Base-by-base conservation (phyloP, 2,329 filamentous ascomycete species). In the Teratosphaeria epicoccoides region DNA sequence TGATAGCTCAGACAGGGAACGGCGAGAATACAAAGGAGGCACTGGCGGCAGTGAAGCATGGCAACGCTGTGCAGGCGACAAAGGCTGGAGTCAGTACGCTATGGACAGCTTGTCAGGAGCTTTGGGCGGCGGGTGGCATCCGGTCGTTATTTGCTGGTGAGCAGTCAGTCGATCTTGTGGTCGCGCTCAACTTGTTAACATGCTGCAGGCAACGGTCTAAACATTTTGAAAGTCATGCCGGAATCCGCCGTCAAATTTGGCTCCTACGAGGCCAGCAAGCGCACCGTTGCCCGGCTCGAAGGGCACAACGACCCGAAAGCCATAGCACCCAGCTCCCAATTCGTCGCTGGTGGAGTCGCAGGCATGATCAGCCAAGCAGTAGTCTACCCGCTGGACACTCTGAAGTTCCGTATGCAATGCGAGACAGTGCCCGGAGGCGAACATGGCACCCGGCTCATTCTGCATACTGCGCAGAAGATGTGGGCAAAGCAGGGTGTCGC, bases 191-290 rank as follows among this genome's bases (percentile, higher is more conserved):
- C 33, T 23, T 55, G 46, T 49, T 50, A 17, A 60, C 56, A 24
- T 67, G 20, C 9, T 22, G 6, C 61, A 95, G 90, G 93, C 33
- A 98, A 98, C 64, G 93, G 93, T 3, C 75, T 98, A 60, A 98
- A 98, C 61, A 89, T 98, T 2, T 70, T 96, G 64, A 98, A 98
- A 70, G 93, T 98, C 55, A 95, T 97, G 88, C 93, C 93, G 0
- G 93, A 98, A 72, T 96, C 91, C 24, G 91, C 93, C 24, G 95
- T 98, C 66, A 95, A 96, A 70, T 98, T 98, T 68, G 93, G 93
- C 54, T 91, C 90, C 20, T 98, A 96, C 66, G 93, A 98, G 80
- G 89, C 88, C 49, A 85, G 89, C 7, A 98, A 97, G 75, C 83
- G 88, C 56, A 81, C 85, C 3, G 81, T 97, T 55, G 88, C 91